Evolutionary conservation across 2,329 filamentous ascomycete genomes (phyloP).

Genomic region (Cercospora brassicicola): DNA sequence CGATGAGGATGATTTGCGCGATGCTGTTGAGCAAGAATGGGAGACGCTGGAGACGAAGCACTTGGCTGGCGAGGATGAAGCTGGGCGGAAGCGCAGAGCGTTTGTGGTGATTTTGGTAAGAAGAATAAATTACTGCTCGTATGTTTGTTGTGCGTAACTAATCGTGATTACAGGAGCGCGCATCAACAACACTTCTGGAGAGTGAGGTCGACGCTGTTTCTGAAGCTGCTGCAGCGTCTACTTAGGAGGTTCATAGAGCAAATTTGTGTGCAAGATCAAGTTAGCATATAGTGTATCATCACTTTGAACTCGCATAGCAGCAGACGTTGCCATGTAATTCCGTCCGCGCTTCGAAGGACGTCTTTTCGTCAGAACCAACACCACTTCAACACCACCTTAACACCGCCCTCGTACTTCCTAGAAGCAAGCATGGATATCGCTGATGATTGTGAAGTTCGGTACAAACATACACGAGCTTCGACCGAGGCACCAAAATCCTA

Average conservation of each 20-base stretch:
- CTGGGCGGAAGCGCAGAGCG: constrained; percentile 40
- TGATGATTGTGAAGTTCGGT: too few species aligned
- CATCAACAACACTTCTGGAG: neutral
- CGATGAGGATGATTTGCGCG: constrained; percentile 38
- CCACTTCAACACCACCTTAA: too few species aligned
- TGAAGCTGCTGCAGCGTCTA: neutral
- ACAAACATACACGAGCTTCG: too few species aligned
- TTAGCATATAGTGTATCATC: too few species aligned
- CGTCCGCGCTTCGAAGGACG: neutral
- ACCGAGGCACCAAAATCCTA: neutral
- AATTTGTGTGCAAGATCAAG: neutral
- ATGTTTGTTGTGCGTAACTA: too few species aligned
- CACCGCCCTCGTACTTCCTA: too few species aligned
- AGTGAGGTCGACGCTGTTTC: neutral
- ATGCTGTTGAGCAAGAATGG: constrained; percentile 42
- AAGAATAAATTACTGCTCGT: too few species aligned
- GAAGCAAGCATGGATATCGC: too few species aligned
- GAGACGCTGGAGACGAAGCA: constrained; percentile 36
- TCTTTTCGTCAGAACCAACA: too few species aligned
- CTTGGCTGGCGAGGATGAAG: constrained; percentile 38
- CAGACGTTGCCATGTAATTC: neutral
- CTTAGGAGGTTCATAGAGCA: neutral
- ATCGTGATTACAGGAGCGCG: neutral
- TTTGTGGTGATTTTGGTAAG: constrained; percentile 36
- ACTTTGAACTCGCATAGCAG: too few species aligned